These are phyloP conservation scores for Tricholomella constricta DNA, from an alignment of 768 basidiomycete species.

Conservation along the genomic window DNA sequence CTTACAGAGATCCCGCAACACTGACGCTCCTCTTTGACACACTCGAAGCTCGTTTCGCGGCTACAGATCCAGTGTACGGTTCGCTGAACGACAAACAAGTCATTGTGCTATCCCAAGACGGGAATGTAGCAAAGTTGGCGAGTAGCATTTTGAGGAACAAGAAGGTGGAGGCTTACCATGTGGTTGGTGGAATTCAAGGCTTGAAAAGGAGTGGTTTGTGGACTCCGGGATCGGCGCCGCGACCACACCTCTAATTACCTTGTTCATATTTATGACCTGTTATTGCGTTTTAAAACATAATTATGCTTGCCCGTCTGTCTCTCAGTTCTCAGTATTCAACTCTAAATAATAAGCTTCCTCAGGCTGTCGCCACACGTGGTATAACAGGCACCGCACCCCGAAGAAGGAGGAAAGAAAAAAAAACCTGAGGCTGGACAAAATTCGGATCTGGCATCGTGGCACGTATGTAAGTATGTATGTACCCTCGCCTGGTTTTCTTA, in stretches of 20 bases:
- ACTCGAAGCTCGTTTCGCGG: constrained; percentile 17
- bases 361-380: too few relatives aligned
- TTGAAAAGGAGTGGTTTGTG: constrained; percentile 4
- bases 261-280: too few relatives aligned
- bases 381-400: too few relatives aligned
- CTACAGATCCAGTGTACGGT: constrained; percentile 18
- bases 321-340: too few relatives aligned
- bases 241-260: constrained; percentile 5
- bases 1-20: constrained; percentile 26
- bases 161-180: constrained; percentile 4
- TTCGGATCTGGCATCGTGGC: too few relatives aligned
- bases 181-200: constrained; percentile 1
- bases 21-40: constrained; percentile 19
- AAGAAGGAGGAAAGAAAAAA: too few relatives aligned
- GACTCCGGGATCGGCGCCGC: not conserved
- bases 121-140: constrained; percentile 23
- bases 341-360: too few relatives aligned
- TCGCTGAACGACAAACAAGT: constrained; percentile 12
- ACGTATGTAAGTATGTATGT: too few relatives aligned
- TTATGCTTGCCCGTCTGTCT: too few relatives aligned
- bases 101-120: constrained; percentile 20
- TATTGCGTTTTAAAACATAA: too few relatives aligned
- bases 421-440: too few relatives aligned
- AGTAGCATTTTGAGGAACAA: constrained; percentile 19
- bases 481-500: too few relatives aligned